phyloP scores from a whole-genome alignment of 768 basidiomycete species.

The Calocera cornea region DNA sequence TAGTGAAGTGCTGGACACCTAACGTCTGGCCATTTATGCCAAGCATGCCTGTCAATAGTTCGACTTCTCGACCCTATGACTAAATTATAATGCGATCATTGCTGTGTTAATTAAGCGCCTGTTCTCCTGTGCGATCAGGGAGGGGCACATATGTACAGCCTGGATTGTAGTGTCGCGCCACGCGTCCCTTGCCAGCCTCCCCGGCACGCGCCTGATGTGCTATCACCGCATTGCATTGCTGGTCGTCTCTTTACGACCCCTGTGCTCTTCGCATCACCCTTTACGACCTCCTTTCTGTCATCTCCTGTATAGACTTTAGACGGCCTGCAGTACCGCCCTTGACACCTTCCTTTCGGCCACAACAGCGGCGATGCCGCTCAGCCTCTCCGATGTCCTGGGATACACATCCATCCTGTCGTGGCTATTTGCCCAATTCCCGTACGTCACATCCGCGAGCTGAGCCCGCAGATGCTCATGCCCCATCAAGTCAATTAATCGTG shows the following conservation, averaged over 20 bases:
- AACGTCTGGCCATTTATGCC: too few relatives aligned
- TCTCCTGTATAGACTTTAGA: background rate
- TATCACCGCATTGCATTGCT: background rate
- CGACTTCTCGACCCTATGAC: too few relatives aligned
- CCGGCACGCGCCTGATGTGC: background rate
- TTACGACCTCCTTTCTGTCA: background rate
- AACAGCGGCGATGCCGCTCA: conserved; percentile 1
- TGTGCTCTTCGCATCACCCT: background rate
- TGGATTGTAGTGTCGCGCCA: too few relatives aligned
- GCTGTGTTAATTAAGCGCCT: too few relatives aligned
- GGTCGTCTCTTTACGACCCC: background rate
- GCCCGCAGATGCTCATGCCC: background rate
- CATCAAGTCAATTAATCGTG: conserved; percentile 62
- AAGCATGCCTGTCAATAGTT: too few relatives aligned
- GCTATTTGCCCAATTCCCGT: conserved; percentile 84
- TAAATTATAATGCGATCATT: too few relatives aligned
- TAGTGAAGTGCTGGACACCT: background rate
- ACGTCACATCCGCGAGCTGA: background rate
- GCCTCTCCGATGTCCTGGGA: conserved; percentile 31
- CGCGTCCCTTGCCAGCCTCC: background rate
- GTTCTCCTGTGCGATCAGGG: too few relatives aligned
- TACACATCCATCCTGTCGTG: conserved; percentile 62
- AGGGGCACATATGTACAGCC: too few relatives aligned
- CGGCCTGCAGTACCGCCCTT: background rate
- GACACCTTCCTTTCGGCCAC: background rate